These are phyloP conservation scores for Penicillium coprophilum DNA, from an alignment of 495 filamentous ascomycete species.

Conservation along the genomic window DNA sequence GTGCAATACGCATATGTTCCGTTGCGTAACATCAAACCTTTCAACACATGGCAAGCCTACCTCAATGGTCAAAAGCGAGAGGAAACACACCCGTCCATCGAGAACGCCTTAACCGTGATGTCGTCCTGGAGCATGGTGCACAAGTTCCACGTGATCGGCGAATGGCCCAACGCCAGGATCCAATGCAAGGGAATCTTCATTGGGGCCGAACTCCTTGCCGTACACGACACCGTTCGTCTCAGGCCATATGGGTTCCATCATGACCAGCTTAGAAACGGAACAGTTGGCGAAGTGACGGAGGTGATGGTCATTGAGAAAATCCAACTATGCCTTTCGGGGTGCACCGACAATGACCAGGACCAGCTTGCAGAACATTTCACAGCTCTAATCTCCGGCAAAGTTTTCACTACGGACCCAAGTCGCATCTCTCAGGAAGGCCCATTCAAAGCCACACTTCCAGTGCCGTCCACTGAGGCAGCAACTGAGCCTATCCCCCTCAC, in stretches of 20 bases:
- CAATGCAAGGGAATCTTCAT: conserved; percentile 55
- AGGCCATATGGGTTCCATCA: conserved; percentile 31
- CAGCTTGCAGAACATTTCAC: conserved; percentile 43
- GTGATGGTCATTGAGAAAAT: conserved; percentile 55
- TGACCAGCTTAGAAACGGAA: neutral
- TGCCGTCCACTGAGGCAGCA: neutral
- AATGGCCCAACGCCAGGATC: conserved; percentile 54
- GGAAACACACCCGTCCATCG: conserved; percentile 54
- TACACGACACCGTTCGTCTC: conserved; percentile 55
- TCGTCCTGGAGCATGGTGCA: conserved; percentile 53
- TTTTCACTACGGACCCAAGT: conserved; percentile 44
- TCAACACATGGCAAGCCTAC: conserved; percentile 50
- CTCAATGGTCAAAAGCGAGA: conserved; percentile 38
- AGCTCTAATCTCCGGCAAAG: conserved; percentile 47
- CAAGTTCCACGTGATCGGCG: conserved; percentile 50
- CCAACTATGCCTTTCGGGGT: conserved; percentile 42
- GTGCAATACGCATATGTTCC: conserved; percentile 55
- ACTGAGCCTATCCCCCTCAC: conserved; percentile 30
- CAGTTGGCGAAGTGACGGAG: conserved; percentile 37
- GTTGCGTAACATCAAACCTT: conserved; percentile 55
- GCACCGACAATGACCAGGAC: conserved; percentile 45
- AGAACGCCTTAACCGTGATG: conserved; percentile 54
- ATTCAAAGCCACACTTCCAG: conserved; percentile 2
- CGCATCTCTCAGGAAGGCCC: conserved; percentile 25
- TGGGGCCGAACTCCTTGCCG: conserved; percentile 52